Evolutionary conservation across 2,329 filamentous ascomycete species (phyloP).

Genomic region (Trichoderma sp.): DNA sequence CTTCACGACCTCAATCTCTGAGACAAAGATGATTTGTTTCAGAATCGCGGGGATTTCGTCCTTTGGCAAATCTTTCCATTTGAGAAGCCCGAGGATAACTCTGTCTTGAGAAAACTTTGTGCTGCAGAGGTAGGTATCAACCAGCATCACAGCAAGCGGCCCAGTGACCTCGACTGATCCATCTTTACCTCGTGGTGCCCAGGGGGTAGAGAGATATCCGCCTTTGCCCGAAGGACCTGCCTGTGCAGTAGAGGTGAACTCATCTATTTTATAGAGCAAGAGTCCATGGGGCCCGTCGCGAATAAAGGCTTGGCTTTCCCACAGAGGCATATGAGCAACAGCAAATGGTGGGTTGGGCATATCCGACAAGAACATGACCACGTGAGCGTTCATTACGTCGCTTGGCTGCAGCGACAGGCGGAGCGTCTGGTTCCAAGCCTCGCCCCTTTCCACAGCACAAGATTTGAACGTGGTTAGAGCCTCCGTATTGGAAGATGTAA

Average conservation of each 20-base stretch:
- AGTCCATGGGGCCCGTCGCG: constrained; percentile 79
- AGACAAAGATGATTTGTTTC: constrained; percentile 84
- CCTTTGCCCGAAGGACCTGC: constrained; percentile 67
- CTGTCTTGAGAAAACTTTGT: constrained; percentile 93
- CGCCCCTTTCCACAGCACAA: constrained; percentile 72
- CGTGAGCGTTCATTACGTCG: constrained; percentile 77
- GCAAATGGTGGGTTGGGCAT: constrained; percentile 86
- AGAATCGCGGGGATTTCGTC: constrained; percentile 72
- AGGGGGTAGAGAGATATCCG: constrained; percentile 82
- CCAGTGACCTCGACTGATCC: constrained; percentile 73
- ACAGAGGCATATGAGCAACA: constrained; percentile 87
- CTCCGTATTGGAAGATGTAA: constrained; percentile 75
- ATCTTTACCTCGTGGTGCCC: constrained; percentile 66
- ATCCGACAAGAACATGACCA: constrained; percentile 87
- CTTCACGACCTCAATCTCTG: constrained; percentile 97
- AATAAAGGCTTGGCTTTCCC: constrained; percentile 88
- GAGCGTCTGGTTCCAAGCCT: constrained; percentile 85
- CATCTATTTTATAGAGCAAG: constrained; percentile 86
- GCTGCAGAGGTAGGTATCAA: constrained; percentile 88
- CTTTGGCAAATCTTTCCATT: constrained; percentile 75
- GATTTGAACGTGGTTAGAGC: constrained; percentile 86
- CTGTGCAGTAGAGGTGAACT: constrained; percentile 71
- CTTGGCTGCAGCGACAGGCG: constrained; percentile 74
- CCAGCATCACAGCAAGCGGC: constrained; percentile 71
- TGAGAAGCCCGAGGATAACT: constrained; percentile 75